Evolutionary conservation across 345 rosid genomes (phyloP).

Genomic region (Ailanthus altissimus): DNA sequence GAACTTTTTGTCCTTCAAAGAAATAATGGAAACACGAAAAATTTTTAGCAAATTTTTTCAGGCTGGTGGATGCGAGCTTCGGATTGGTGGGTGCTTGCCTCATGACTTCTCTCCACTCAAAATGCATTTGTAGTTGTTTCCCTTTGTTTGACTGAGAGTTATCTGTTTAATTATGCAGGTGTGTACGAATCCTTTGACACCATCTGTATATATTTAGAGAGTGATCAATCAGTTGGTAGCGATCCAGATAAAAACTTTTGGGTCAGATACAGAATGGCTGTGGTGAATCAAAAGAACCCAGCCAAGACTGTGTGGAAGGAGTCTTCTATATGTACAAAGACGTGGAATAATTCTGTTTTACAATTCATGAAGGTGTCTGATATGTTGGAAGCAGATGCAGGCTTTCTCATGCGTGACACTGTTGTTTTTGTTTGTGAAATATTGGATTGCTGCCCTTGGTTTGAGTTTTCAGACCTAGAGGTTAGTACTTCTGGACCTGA

Average conservation of each 20-base stretch:
- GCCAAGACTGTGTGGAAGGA: constrained; percentile 99
- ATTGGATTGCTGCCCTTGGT: constrained; percentile 98
- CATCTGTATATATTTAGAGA: constrained; percentile 96
- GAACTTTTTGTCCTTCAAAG: constrained; percentile 94
- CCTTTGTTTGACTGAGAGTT: constrained; percentile 32
- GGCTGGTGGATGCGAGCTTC: constrained; percentile 99
- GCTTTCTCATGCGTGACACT: constrained; percentile 97
- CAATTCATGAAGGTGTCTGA: constrained; percentile 99
- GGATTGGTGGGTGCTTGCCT: constrained; percentile 69
- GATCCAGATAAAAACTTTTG: constrained; percentile 98
- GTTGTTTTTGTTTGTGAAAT: constrained; percentile 99
- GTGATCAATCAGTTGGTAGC: constrained; percentile 88
- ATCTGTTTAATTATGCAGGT: constrained; percentile 61
- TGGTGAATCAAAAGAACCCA: constrained; percentile 90
- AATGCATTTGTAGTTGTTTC: constrained; percentile 25
- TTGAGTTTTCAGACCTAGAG: constrained; percentile 91
- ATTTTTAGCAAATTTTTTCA: constrained; percentile 98
- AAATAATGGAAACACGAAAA: constrained; percentile 98
- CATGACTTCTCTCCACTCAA: constrained; percentile 21
- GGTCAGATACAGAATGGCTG: constrained; percentile 98
- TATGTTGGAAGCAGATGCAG: constrained; percentile 98
- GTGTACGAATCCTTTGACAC: constrained; percentile 99
- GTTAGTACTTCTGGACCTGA: constrained; percentile 42
- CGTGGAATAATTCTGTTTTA: constrained; percentile 99
- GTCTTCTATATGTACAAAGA: constrained; percentile 98